These are phyloP conservation scores for Aureobasidium sp. DNA, from an alignment of 2,329 filamentous ascomycete genomes.

Conservation along the genomic window DNA sequence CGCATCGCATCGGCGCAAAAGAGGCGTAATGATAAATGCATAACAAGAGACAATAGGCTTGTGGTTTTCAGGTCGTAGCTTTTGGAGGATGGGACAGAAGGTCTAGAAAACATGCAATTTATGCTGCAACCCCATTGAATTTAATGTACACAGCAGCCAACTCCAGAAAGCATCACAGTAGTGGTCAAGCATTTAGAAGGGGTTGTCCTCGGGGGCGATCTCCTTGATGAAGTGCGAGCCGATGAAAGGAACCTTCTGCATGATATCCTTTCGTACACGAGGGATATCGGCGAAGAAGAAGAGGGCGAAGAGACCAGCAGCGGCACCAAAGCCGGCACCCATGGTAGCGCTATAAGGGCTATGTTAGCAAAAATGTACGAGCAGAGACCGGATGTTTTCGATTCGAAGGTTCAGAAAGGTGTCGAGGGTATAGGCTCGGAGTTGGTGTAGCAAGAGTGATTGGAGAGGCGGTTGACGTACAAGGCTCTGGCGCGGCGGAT, in stretches of 20 bases:
- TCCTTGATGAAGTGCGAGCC: constrained; percentile 48
- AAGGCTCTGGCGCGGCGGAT: constrained; percentile 31
- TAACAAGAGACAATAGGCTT: neutral
- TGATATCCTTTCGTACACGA: constrained; percentile 52
- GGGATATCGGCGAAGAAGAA: constrained; percentile 59
- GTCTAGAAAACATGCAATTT: constrained; percentile 9
- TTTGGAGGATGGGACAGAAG: neutral
- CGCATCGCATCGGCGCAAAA: constrained; percentile 11
- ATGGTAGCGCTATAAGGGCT: constrained; percentile 31
- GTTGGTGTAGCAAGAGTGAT: neutral
- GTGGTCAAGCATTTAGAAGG: constrained; percentile 31
- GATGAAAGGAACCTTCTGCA: constrained; percentile 51
- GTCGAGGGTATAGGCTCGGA: neutral
- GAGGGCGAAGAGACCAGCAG: constrained; percentile 49
- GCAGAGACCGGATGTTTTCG: neutral
- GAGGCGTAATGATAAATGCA: constrained; percentile 11
- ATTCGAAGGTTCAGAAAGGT: neutral
- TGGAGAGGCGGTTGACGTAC: constrained; percentile 31
- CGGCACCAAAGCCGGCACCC: constrained; percentile 47
- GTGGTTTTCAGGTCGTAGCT: neutral
- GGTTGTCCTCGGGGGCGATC: constrained; percentile 56
- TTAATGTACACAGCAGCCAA: constrained; percentile 11
- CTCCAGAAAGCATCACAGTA: neutral
- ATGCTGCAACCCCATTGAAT: constrained; percentile 1
- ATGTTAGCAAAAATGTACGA: neutral